Evolutionary conservation across 2,329 filamentous ascomycete species (phyloP).

Genomic region (Fusarium cyanostomum): DNA sequence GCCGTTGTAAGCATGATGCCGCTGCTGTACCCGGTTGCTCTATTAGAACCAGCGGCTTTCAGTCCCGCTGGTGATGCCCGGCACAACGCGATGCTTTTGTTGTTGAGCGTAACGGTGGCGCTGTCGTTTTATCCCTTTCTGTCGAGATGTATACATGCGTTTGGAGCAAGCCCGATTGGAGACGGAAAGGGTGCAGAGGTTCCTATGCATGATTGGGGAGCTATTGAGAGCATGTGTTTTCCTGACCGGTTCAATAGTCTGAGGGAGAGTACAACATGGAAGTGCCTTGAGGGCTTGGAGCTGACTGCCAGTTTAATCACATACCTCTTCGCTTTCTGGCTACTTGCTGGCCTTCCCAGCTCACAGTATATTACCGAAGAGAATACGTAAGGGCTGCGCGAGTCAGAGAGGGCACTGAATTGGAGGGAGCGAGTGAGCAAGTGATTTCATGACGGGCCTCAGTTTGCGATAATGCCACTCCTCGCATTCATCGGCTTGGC

Average conservation of each 20-base stretch:
- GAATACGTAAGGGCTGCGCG: background rate
- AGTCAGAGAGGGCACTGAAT: background rate
- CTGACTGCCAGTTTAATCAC: slow-evolving; percentile 11
- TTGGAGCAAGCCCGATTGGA: slow-evolving; percentile 22
- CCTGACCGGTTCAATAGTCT: background rate
- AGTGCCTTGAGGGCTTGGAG: slow-evolving; percentile 9
- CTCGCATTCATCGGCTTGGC: slow-evolving; percentile 1
- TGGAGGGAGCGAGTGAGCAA: slow-evolving; percentile 2
- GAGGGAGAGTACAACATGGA: slow-evolving; percentile 2
- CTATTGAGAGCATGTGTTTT: slow-evolving; percentile 25
- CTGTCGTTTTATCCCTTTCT: slow-evolving; percentile 41
- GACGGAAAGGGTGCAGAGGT: slow-evolving; percentile 15
- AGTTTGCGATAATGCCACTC: slow-evolving; percentile 6
- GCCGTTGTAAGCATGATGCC: slow-evolving; percentile 38
- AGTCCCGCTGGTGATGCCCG: background rate
- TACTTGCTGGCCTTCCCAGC: slow-evolving; percentile 16
- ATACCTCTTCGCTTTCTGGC: slow-evolving; percentile 22
- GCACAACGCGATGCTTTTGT: slow-evolving; percentile 18
- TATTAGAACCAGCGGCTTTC: slow-evolving; percentile 13
- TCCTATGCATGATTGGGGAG: slow-evolving; percentile 2
- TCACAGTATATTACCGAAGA: background rate
- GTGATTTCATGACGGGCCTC: slow-evolving; percentile 3
- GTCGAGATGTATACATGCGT: slow-evolving; percentile 37
- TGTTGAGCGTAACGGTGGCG: slow-evolving; percentile 15
- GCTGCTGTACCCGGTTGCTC: slow-evolving; percentile 30